phyloP scores from a whole-genome alignment of 805 yeast genomes.

The Kuraishia borneana region DNA sequence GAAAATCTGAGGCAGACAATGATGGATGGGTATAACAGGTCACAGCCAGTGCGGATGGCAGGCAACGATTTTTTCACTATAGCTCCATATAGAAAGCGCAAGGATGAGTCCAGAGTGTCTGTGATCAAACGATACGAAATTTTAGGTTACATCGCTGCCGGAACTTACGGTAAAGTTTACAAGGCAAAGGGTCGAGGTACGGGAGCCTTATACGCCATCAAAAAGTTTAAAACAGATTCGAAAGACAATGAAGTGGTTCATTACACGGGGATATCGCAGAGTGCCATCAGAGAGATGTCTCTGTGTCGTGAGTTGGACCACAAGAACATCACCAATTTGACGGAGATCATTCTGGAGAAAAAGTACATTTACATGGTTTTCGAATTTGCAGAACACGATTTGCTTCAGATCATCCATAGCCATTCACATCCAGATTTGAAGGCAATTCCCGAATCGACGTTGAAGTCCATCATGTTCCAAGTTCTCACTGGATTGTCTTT shows the following conservation, averaged over 20 bases:
- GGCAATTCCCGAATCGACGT: conserved; percentile 65
- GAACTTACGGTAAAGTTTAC: conserved; percentile 93
- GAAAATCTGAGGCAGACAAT: neutral
- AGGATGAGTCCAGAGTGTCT: conserved; percentile 55
- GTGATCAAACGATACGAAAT: conserved; percentile 83
- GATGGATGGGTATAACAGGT: neutral
- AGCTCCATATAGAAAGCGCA: conserved; percentile 48
- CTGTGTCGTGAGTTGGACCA: conserved; percentile 80
- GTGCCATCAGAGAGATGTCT: conserved; percentile 95
- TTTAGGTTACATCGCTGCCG: conserved; percentile 95
- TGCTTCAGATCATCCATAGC: conserved; percentile 85
- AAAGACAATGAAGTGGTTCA: conserved; percentile 76
- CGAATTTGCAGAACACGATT: conserved; percentile 93
- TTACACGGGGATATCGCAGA: conserved; percentile 91
- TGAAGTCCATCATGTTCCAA: conserved; percentile 87
- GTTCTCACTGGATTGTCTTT: conserved; percentile 84
- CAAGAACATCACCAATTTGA: conserved; percentile 66
- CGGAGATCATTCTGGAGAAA: conserved; percentile 77
- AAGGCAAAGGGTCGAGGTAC: conserved; percentile 51
- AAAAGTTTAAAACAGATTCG: conserved; percentile 89
- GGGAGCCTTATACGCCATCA: conserved; percentile 60
- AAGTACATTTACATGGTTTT: conserved; percentile 90
- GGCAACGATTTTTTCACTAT: conserved; percentile 41
- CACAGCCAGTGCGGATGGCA: conserved; percentile 42
- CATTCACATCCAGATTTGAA: conserved; percentile 84